phyloP scores from a whole-genome alignment of 2,329 filamentous ascomycete genomes.

The Phaeosphaeria sp. region DNA sequence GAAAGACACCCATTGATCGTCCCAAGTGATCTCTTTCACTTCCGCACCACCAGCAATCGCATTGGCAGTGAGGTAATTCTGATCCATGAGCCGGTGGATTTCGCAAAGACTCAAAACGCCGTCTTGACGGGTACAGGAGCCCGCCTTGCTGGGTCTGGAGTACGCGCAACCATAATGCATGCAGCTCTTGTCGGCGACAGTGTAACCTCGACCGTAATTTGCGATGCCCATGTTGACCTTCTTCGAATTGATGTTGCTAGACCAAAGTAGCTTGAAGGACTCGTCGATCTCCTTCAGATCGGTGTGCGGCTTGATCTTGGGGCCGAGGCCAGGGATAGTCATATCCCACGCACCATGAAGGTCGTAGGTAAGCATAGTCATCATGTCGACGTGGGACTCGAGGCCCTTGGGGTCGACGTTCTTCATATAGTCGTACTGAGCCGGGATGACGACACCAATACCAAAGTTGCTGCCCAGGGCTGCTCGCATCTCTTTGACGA shows the following conservation, averaged over 20 bases:
- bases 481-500: slow-evolving; percentile 31
- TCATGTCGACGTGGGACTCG: slow-evolving; percentile 45
- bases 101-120: slow-evolving; percentile 48
- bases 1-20: slow-evolving; percentile 51
- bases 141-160: slow-evolving; percentile 20
- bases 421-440: slow-evolving; percentile 35
- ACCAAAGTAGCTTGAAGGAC: slow-evolving; percentile 56
- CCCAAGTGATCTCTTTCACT: slow-evolving; percentile 45
- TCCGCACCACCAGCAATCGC: slow-evolving; percentile 36
- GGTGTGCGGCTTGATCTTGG: slow-evolving; percentile 49
- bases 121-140: slow-evolving; percentile 27
- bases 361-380: slow-evolving; percentile 58
- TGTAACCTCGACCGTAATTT: slow-evolving; percentile 55
- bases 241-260: slow-evolving; percentile 48
- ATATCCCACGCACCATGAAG: slow-evolving; percentile 46
- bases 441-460: slow-evolving; percentile 34
- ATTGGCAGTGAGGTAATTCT: slow-evolving; percentile 24
- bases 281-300: slow-evolving; percentile 57
- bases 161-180: slow-evolving; percentile 27
- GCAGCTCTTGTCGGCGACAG: slow-evolving; percentile 24
- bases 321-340: slow-evolving; percentile 31
- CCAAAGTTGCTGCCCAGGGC: slow-evolving; percentile 25
- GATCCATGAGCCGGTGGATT: slow-evolving; percentile 42
- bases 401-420: slow-evolving; percentile 34
- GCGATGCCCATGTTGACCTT: slow-evolving; percentile 56